Evolutionary conservation across 768 basidiomycete genomes (phyloP).

Genomic region (Boletus sensibilis): DNA sequence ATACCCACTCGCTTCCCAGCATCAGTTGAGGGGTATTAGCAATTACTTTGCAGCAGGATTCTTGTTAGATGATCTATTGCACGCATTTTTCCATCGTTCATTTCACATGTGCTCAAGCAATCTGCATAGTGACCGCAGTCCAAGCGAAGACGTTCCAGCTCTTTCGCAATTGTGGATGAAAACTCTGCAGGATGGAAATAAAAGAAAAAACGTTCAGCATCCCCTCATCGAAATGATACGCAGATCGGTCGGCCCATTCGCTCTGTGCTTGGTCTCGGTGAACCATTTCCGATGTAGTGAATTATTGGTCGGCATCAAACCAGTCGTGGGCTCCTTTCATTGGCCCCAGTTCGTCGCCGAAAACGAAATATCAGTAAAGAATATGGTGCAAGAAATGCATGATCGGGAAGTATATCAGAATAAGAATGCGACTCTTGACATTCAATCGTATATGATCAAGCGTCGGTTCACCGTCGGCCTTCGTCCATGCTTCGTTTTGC

Average conservation of each 20-base stretch:
- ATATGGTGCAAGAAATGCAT: conserved; percentile 4
- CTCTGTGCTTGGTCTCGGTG: background rate
- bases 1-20: conserved; percentile 24
- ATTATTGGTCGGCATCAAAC: conserved; percentile 2
- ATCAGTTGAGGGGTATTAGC: conserved; percentile 25
- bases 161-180: background rate
- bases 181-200: background rate
- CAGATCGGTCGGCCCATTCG: background rate
- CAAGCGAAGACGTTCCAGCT: background rate
- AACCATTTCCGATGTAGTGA: conserved; percentile 1
- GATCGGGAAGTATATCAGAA: conserved; percentile 4
- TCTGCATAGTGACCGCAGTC: background rate
- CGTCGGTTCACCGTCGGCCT: conserved; percentile 10
- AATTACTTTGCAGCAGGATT: conserved; percentile 4
- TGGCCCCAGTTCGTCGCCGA: conserved; percentile 8
- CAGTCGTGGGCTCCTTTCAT: conserved; percentile 8
- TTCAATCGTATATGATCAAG: conserved; percentile 9
- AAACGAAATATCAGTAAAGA: background rate
- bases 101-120: background rate
- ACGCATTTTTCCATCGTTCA: background rate
- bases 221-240: background rate
- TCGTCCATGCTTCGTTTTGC: background rate
- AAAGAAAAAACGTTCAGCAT: background rate
- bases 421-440: background rate
- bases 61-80: too few relatives aligned